Evolutionary conservation across 2,329 filamentous ascomycete species (phyloP).

Genomic region (Intubia oerlemansii): DNA sequence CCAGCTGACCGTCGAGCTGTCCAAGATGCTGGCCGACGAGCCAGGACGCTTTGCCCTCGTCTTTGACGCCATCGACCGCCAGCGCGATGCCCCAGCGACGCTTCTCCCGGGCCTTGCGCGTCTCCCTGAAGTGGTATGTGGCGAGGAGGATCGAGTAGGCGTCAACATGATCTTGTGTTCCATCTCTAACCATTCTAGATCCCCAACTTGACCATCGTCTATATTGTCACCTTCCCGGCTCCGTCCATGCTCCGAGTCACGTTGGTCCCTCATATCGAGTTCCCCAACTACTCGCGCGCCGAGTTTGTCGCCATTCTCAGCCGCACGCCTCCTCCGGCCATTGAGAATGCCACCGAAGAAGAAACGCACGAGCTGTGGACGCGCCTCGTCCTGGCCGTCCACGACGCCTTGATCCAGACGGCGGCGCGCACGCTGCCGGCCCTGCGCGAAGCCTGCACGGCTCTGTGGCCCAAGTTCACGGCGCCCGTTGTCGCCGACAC

Average conservation of each 20-base stretch:
- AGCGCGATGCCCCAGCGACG: constrained; percentile 60
- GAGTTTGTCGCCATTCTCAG: constrained; percentile 63
- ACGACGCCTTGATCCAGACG: constrained; percentile 66
- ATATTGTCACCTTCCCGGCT: constrained; percentile 54
- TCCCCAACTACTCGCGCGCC: constrained; percentile 62
- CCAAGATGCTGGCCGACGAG: constrained; percentile 23
- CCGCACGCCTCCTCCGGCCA: constrained; percentile 21
- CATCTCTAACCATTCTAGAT: constrained; percentile 16
- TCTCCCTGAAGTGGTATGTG: constrained; percentile 60
- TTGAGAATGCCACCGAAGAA: constrained; percentile 26
- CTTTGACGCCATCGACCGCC: constrained; percentile 69
- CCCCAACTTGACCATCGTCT: constrained; percentile 52
- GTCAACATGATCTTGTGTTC: too few species aligned
- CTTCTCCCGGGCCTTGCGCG: constrained; percentile 63
- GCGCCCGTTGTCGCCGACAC: constrained; percentile 56
- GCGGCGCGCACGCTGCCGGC: constrained; percentile 60
- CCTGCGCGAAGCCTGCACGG: constrained; percentile 46
- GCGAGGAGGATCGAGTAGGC: too few species aligned
- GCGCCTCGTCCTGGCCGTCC: constrained; percentile 64
- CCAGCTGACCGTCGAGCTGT: constrained; percentile 52
- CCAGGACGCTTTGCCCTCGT: constrained; percentile 52
- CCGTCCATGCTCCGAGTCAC: constrained; percentile 48
- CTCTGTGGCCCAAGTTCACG: constrained; percentile 72
- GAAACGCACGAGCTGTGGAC: constrained; percentile 52
- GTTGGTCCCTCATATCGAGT: constrained; percentile 57